phyloP scores from a whole-genome alignment of 495 filamentous ascomycete genomes.

The Cudoniella acicularis region DNA sequence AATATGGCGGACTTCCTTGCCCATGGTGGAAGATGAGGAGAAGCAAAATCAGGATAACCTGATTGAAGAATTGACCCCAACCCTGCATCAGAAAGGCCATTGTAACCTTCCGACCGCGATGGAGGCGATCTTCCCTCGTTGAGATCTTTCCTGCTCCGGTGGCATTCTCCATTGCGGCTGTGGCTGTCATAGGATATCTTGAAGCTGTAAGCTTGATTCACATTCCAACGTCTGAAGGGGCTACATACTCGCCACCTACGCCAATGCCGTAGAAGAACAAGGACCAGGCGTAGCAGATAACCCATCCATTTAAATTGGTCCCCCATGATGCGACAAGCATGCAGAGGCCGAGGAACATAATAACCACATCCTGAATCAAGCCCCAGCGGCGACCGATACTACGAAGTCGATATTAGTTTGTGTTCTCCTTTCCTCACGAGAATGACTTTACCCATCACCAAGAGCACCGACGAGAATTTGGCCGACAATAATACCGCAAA shows the following conservation, averaged over 20 bases:
- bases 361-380: constrained; percentile 82
- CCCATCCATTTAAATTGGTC: constrained; percentile 77
- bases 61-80: constrained; percentile 92
- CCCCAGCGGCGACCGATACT: constrained; percentile 87
- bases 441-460: constrained; percentile 24
- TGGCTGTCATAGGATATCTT: constrained; percentile 94
- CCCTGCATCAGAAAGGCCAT: constrained; percentile 95
- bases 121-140: constrained; percentile 82
- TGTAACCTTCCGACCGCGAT: constrained; percentile 89
- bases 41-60: constrained; percentile 75
- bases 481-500: constrained; percentile 84
- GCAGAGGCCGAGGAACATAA: constrained; percentile 85
- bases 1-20: constrained; percentile 70
- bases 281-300: constrained; percentile 88
- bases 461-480: constrained; percentile 70
- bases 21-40: constrained; percentile 74
- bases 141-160: constrained; percentile 80
- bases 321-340: constrained; percentile 90
- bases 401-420: not conserved
- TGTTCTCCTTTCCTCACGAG: not conserved
- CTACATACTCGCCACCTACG: constrained; percentile 91
- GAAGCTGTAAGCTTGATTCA: no score
- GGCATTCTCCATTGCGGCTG: constrained; percentile 91
- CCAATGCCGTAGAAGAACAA: constrained; percentile 89
- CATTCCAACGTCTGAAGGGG: no score